Conservation (phyloP, 176 grass and related monocot genomes). For the Musa itinerans region DNA sequence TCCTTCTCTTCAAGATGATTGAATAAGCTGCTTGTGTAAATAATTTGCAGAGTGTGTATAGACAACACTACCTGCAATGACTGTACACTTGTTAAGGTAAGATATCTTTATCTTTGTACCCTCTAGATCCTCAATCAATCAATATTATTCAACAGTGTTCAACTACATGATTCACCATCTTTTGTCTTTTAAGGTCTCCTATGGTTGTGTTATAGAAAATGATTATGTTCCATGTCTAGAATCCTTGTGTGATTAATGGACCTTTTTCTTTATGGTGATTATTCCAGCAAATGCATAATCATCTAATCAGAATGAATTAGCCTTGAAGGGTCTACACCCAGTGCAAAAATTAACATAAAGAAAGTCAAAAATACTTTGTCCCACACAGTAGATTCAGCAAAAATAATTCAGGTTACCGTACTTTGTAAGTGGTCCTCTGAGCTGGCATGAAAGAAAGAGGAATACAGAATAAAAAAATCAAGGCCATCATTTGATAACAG, state of each 20-base stretch:
- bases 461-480: neutral
- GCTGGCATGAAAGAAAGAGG: neutral
- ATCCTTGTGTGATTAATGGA: too few species aligned
- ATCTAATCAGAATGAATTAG: too few species aligned
- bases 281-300: too few species aligned
- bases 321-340: too few species aligned
- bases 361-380: too few species aligned
- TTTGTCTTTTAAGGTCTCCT: neutral
- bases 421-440: too few species aligned
- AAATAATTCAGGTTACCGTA: too few species aligned
- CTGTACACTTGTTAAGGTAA: conserved; percentile 90
- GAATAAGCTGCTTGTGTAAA: neutral
- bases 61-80: conserved; percentile 69
- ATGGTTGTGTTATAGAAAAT: neutral
- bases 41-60: conserved; percentile 62
- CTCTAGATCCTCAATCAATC: neutral
- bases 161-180: neutral
- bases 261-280: too few species aligned
- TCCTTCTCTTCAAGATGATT: neutral
- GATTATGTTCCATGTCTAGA: too few species aligned
- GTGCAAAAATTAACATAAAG: too few species aligned
- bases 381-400: too few species aligned
- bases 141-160: neutral
- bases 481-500: neutral
- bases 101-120: neutral